phyloP scores from a whole-genome alignment of 805 yeast species.

The Saturnispora hagleri region DNA sequence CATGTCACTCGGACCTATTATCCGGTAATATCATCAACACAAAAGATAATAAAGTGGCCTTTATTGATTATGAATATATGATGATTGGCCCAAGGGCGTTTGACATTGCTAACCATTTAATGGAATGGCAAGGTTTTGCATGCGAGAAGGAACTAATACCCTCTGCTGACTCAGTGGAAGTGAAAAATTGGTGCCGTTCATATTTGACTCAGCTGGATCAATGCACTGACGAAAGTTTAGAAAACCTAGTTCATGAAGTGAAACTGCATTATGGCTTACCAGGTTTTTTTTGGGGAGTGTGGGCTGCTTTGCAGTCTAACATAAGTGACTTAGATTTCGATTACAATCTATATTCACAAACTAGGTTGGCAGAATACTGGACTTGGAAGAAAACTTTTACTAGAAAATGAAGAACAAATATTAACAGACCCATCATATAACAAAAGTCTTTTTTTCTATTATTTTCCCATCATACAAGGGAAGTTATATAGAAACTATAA shows the following conservation, averaged over 20 bases:
- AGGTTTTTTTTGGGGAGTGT: conserved; percentile 78
- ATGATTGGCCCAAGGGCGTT: conserved; percentile 65
- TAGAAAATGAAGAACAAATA: background rate
- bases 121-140: conserved; percentile 78
- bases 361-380: conserved; percentile 59
- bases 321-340: conserved; percentile 67
- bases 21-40: conserved; percentile 55
- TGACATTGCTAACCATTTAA: conserved; percentile 66
- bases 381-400: conserved; percentile 42
- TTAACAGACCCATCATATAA: background rate
- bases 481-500: background rate
- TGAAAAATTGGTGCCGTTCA: conserved; percentile 49
- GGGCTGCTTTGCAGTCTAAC: conserved; percentile 69
- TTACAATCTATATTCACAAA: conserved; percentile 50
- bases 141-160: conserved; percentile 58
- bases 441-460: background rate
- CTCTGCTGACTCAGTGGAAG: conserved; percentile 27
- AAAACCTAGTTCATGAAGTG: conserved; percentile 45
- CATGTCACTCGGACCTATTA: conserved; percentile 63
- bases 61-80: conserved; percentile 68
- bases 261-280: conserved; percentile 64
- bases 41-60: conserved; percentile 36
- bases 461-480: background rate
- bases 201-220: conserved; percentile 33
- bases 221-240: conserved; percentile 21